Percentiles rank a stretch among this genome's conserved stretches.
phyloP scores from a whole-genome alignment of 352 stramenopile genomes.

The Phytophthora constricta region DNA sequence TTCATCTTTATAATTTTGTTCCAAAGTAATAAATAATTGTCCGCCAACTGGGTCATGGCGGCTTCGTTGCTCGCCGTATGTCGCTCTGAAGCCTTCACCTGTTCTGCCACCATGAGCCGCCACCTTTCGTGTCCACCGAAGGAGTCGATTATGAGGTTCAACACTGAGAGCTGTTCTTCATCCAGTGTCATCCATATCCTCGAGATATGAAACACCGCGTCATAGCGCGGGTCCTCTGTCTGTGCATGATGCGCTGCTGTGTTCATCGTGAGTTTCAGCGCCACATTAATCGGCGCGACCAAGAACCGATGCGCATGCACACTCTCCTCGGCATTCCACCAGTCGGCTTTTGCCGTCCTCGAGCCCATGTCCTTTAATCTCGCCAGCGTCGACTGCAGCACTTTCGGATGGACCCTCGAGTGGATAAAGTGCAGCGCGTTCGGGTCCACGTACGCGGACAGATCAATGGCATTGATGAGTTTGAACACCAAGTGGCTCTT shows the following conservation, averaged over 20 bases:
- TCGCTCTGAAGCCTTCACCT: conserved; percentile 66
- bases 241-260: conserved; percentile 73
- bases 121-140: conserved; percentile 79
- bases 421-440: conserved; percentile 89
- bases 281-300: conserved; percentile 81
- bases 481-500: conserved; percentile 87
- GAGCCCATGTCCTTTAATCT: conserved; percentile 87
- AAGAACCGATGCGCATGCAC: conserved; percentile 83
- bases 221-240: conserved; percentile 80
- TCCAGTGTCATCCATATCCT: conserved; percentile 77
- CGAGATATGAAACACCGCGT: conserved; percentile 81
- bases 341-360: conserved; percentile 59
- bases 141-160: conserved; percentile 79
- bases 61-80: conserved; percentile 52
- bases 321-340: conserved; percentile 80
- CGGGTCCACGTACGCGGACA: conserved; percentile 90
- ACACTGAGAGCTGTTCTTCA: conserved; percentile 84
- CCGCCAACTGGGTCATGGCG: conserved; percentile 46
- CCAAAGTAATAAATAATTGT: conserved; percentile 81
- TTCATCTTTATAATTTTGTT: conserved; percentile 69
- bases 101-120: conserved; percentile 72
- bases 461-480: conserved; percentile 84
- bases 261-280: conserved; percentile 91
- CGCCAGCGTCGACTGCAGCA: conserved; percentile 75
- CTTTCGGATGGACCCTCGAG: conserved; percentile 77